Conservation (phyloP, 1,139 yeast genomes). For the Debaryomycetaceae sp. region DNA sequence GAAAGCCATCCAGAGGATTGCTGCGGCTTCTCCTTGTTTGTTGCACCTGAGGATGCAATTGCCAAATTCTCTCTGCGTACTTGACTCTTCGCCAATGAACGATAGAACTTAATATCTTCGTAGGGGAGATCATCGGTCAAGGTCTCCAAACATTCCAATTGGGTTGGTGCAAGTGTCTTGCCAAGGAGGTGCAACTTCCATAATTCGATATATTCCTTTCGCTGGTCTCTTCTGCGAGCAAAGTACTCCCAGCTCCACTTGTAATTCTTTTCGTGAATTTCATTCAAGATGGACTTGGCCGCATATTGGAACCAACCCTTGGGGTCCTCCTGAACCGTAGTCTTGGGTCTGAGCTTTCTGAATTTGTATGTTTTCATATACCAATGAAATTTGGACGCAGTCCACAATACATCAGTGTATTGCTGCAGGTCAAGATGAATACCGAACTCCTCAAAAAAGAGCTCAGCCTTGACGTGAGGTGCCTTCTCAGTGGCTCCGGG, state of each 20-base stretch:
- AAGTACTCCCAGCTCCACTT: slow-evolving; percentile 90
- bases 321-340: slow-evolving; percentile 62
- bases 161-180: slow-evolving; percentile 25
- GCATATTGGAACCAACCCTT: slow-evolving; percentile 79
- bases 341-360: slow-evolving; percentile 64
- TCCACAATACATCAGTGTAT: slow-evolving; percentile 76
- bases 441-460: slow-evolving; percentile 84
- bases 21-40: slow-evolving; percentile 13
- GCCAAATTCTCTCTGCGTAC: slow-evolving; percentile 48
- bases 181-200: slow-evolving; percentile 56
- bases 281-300: slow-evolving; percentile 65
- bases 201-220: slow-evolving; percentile 61
- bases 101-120: slow-evolving; percentile 80
- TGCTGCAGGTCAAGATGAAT: slow-evolving; percentile 80
- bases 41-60: slow-evolving; percentile 6
- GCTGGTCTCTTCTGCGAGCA: slow-evolving; percentile 63
- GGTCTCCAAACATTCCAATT: slow-evolving; percentile 37
- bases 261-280: slow-evolving; percentile 74
- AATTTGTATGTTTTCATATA: slow-evolving; percentile 72
- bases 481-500: slow-evolving; percentile 59
- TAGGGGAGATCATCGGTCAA: slow-evolving; percentile 60
- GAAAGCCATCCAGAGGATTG: slow-evolving; percentile 64
- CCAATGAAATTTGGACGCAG: slow-evolving; percentile 79
- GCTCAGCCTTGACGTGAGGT: slow-evolving; percentile 75
- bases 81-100: slow-evolving; percentile 72